Conservation (phyloP, 1,139 yeast species). For the Kodamaea plutei region DNA sequence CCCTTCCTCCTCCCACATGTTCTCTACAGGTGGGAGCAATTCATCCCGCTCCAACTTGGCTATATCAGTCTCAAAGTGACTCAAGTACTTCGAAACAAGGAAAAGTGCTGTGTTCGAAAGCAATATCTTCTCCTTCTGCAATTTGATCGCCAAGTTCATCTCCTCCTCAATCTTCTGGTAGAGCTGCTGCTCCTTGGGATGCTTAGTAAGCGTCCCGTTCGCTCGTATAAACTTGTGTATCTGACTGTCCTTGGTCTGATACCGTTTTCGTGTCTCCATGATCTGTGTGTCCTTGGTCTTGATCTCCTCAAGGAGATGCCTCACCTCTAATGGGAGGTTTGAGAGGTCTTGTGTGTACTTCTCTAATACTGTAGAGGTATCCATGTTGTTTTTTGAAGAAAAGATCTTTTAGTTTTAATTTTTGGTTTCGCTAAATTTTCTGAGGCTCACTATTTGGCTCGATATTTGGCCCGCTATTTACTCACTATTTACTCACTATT, state of each 20-base stretch:
- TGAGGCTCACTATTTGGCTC: no score
- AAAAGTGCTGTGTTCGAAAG: conserved; percentile 82
- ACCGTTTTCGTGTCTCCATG: conserved; percentile 63
- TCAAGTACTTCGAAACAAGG: conserved; percentile 68
- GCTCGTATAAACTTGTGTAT: conserved; percentile 80
- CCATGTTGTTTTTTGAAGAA: conserved; percentile 31
- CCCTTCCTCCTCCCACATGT: conserved; percentile 14
- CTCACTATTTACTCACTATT: no score
- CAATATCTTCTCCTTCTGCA: conserved; percentile 76
- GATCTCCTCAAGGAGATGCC: conserved; percentile 75
- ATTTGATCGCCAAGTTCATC: conserved; percentile 50
- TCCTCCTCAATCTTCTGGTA: conserved; percentile 68
- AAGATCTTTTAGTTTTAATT: no score
- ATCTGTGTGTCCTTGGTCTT: conserved; percentile 64
- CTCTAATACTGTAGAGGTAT: conserved; percentile 47
- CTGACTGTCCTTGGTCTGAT: conserved; percentile 69
- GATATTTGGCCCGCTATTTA: no score
- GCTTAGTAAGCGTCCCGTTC: conserved; percentile 75
- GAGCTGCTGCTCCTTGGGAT: conserved; percentile 76
- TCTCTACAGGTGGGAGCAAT: conserved; percentile 55
- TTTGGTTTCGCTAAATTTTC: no score
- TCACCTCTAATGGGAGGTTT: conserved; percentile 86
- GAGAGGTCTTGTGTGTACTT: conserved; percentile 55
- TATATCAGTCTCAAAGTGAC: conserved; percentile 70
- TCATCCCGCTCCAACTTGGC: conserved; percentile 78